Evolutionary conservation across 2,329 filamentous ascomycete species (phyloP), one percentile per base, ranked within the genome.

Genomic region (Bipolaris oryzae): DNA sequence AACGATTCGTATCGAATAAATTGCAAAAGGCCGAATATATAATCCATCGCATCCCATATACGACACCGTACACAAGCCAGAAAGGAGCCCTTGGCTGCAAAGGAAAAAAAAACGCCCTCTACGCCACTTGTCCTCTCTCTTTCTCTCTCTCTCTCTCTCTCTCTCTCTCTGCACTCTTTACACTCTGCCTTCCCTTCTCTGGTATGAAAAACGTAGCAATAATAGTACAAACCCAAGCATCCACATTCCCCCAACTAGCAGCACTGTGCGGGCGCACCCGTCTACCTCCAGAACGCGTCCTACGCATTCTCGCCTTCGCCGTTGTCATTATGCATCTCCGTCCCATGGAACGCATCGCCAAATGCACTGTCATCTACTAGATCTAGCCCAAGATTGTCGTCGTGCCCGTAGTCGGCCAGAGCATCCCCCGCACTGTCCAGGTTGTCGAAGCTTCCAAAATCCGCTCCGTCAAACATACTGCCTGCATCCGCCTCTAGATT

Each of bases 341-440:
- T 76, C 2, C 69, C 73, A 23, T 77, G 75, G 55, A 77, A 77
- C n/a, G 75, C 75, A 44, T 76, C 75, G 2, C 75, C 75, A 53
- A 77, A 77, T 3, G 75, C 75, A 20, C 74, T 76, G 54, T 76
- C 72, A 41, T 77, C 74, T 3, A 76, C 72, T 10, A 76, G 62
- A 50, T 75, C 75, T 31, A 77, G 61, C 2, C 71, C 75, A 63
- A 77, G 67, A 37, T 65, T 72, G 25, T 76, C 72, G 23, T 75
- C 74, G 31, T 74, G 69, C 7, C 70, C 71, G 51, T 75, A 76
- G 42, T 76, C 74, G 13, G 74, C 74, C 9, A 76, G 53, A 16
- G 75, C 75, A 60, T 77, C 75, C 18, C 75, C 75, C n/a, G 75
- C 75, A 5, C 73, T 74, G 42, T 77, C 75, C 7, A 77, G 58